Percentiles rank a stretch among this genome's conserved stretches.
Conservation (phyloP, 2,329 filamentous ascomycete genomes). For the Colletotrichum agaves region DNA sequence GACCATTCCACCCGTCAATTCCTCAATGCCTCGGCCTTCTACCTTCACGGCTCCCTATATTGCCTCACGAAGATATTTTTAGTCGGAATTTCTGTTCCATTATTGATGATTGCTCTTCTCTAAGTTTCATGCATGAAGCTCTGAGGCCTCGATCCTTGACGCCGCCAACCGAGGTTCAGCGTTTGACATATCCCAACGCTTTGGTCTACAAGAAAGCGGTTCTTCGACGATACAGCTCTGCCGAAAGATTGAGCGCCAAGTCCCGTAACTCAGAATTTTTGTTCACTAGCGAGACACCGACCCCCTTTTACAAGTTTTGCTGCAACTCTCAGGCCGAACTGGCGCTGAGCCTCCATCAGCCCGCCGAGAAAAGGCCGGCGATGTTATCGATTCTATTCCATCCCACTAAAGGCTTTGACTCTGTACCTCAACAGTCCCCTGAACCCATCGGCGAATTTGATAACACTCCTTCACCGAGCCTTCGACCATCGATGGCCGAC, state of each 20-base stretch:
- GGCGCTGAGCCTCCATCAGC: neutral
- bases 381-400: constrained; percentile 35
- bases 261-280: neutral
- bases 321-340: constrained; percentile 4
- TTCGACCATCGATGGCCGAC: constrained; percentile 43
- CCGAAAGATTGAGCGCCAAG: neutral
- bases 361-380: neutral
- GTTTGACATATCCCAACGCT: constrained; percentile 12
- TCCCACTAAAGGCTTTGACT: constrained; percentile 11
- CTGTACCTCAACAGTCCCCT: neutral
- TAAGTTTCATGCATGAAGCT: constrained; percentile 17
- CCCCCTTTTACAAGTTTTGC: neutral
- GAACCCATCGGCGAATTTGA: constrained; percentile 44
- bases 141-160: constrained; percentile 24
- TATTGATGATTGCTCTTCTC: neutral
- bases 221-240: constrained; percentile 27
- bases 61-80: neutral
- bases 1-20: neutral
- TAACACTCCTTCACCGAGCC: constrained; percentile 47
- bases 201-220: constrained; percentile 16
- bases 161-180: constrained; percentile 29
- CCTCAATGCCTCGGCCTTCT: neutral
- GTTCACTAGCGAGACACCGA: neutral
- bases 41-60: neutral
- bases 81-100: neutral